Evolutionary conservation across 2,329 filamentous ascomycete genomes (phyloP), one percentile per base, ranked within the genome.

Genomic region (Arthrobotrys entomopaga): DNA sequence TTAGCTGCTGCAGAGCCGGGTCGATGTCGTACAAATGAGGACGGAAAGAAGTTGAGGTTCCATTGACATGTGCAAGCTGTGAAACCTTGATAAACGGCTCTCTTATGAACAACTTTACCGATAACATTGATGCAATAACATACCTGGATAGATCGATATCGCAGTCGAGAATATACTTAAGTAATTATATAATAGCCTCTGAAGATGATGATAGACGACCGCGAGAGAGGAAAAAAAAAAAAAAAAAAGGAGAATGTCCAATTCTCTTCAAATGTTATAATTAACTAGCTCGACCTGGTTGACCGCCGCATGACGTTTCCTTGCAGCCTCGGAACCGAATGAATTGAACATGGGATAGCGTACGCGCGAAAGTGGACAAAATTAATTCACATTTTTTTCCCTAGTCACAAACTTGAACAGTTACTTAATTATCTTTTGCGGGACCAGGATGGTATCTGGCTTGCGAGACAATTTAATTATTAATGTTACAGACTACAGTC

Each of bases 291-390:
- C 64, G 61, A 40, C n/a, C n/a, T n/a, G n/a, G n/a, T n/a, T n/a
- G n/a, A n/a, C 52, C 40, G 42, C 29, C 54, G 43, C 64, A 67
- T 67, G 64, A 67, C 64, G 64, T 67, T 34, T 34, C 53, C 53
- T 42, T n/a, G 13, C 53, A 19, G 16, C 29, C 29, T 34, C 29
- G 29, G 29, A 34, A 34, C 29, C 10, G 29, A 34, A 34, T n/a
- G n/a, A n/a, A n/a, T n/a, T n/a, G n/a, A n/a, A n/a, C n/a, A n/a
- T n/a, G n/a, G n/a, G n/a, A n/a, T n/a, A n/a, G n/a, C n/a, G n/a
- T n/a, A n/a, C n/a, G n/a, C n/a, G n/a, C n/a, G n/a, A n/a, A n/a
- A n/a, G n/a, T n/a, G n/a, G n/a, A n/a, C n/a, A n/a, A n/a, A n/a
- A n/a, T n/a, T n/a, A n/a, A n/a, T n/a, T n/a, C n/a, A n/a, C n/a